Conservation (phyloP, 176 grass and related monocot genomes). For the Otatea glauca region DNA sequence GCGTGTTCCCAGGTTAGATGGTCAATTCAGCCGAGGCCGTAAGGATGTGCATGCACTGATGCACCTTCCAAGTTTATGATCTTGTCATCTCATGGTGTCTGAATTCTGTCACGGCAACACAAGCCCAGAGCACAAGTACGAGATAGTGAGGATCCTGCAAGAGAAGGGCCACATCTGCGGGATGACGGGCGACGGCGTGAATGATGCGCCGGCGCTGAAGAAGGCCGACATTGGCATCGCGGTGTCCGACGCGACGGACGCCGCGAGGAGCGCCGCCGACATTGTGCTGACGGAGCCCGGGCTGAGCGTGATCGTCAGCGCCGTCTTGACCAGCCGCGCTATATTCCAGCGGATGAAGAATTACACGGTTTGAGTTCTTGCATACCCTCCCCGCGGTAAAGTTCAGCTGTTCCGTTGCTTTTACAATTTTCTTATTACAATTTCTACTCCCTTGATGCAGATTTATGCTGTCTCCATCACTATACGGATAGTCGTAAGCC, state of each 20-base stretch:
- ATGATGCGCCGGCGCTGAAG: constrained; percentile 79
- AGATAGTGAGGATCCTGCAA: constrained; percentile 82
- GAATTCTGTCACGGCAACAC: background rate
- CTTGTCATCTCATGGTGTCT: background rate
- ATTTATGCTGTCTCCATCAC: constrained; percentile 95
- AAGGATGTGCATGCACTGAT: background rate
- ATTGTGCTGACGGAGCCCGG: constrained; percentile 90
- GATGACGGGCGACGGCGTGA: constrained; percentile 84
- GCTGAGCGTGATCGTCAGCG: constrained; percentile 75
- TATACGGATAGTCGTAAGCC: constrained; percentile 83
- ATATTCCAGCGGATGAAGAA: constrained; percentile 97
- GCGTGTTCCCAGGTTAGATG: constrained; percentile 64
- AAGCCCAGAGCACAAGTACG: constrained; percentile 74
- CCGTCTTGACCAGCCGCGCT: constrained; percentile 74
- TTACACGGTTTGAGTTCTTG: constrained; percentile 64
- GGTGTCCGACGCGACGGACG: constrained; percentile 80
- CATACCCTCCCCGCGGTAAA: background rate
- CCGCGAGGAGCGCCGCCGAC: constrained; percentile 78
- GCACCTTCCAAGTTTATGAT: background rate
- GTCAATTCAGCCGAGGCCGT: background rate
- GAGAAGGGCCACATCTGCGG: constrained; percentile 63
- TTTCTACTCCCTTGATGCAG: constrained; percentile 50
- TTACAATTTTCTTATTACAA: background rate
- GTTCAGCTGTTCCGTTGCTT: background rate
- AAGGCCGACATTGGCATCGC: constrained; percentile 86